Evolutionary conservation across 139 green algal species (phyloP).

Genomic region (Picochlorum costavermella): DNA sequence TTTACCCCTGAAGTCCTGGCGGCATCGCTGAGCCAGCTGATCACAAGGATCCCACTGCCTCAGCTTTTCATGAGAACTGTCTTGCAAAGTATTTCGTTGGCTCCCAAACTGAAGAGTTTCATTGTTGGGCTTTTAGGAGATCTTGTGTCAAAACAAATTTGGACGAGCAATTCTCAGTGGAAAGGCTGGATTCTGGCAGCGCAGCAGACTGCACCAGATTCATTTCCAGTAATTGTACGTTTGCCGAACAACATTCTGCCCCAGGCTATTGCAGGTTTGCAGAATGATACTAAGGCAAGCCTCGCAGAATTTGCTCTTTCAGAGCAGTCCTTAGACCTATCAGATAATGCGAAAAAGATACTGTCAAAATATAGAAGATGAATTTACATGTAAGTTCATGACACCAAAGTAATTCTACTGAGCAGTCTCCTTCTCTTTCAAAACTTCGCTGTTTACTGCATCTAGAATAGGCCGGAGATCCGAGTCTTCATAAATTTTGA

Average conservation of each 20-base stretch:
- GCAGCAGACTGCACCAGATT: conserved; percentile 45
- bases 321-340: not conserved
- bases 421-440: conserved; percentile 44
- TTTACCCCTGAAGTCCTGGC: conserved; percentile 25
- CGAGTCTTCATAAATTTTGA: conserved; percentile 59
- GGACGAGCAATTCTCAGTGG: conserved; percentile 60
- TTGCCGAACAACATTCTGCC: conserved; percentile 25
- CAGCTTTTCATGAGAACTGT: conserved; percentile 37
- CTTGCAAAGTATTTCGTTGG: conserved; percentile 46
- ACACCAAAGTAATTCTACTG: not conserved
- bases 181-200: conserved; percentile 64
- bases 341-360: not conserved
- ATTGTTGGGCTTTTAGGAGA: conserved; percentile 51
- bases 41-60: conserved; percentile 27
- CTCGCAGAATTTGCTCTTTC: conserved; percentile 14
- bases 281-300: not conserved
- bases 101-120: conserved; percentile 40
- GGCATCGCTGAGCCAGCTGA: conserved; percentile 18
- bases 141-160: conserved; percentile 59
- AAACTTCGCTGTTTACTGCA: conserved; percentile 56
- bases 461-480: conserved; percentile 74
- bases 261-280: not conserved
- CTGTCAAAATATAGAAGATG: conserved; percentile 3
- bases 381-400: too few species aligned
- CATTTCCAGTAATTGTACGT: conserved; percentile 52